Base-by-base conservation (phyloP, 2,329 filamentous ascomycete genomes). In the Blastomyces gilchristii region DNA sequence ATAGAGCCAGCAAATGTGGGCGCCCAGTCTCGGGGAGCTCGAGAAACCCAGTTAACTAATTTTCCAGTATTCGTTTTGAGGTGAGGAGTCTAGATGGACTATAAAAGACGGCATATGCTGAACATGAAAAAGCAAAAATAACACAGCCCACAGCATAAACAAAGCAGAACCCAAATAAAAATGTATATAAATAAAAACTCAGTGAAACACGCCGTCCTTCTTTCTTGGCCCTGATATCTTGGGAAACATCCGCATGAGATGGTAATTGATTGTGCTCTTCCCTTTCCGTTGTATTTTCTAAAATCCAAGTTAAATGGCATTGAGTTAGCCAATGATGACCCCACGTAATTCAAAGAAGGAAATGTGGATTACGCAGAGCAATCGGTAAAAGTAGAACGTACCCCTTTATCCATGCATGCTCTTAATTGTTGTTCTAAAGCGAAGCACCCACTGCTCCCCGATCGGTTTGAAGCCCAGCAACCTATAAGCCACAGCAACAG, bases 181-280 rank as follows among this genome's bases (percentile, higher is more conserved):
- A 9, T 43, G 37, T 18, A 58, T 18, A 34, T n/a, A 37, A 4
- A 31, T 31, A 31, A 31, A 37, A 9, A 11, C 57, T 34, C 71
- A 77, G 63, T 73, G 73, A 66, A 76, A 68, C 60, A 71, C 68
- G 63, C 73, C 72, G 69, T 87, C 84, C 75, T 81, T 82, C 77
- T 92, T 84, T 83, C 86, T 79, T 68, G 86, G 82, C 71, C 87
- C 83, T 78, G 87, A 83, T 80, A 95, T 80, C 74, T 87, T 85
- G 16, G 86, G 85, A 70, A 88, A 89, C 79, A 89, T 84, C 71
- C 94, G 85, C 68, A 84, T 83, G 53, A 97, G 80, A 75, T 97
- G 92, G 81, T 92, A 92, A 79, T 97, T 97, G 84, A 97, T 91
- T 67, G 84, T 85, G 75, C 86, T 93, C 79, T 87, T 90, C 73